Base-by-base conservation (phyloP, 176 grass and related monocot species). In the Tillandsia fasciculata region DNA sequence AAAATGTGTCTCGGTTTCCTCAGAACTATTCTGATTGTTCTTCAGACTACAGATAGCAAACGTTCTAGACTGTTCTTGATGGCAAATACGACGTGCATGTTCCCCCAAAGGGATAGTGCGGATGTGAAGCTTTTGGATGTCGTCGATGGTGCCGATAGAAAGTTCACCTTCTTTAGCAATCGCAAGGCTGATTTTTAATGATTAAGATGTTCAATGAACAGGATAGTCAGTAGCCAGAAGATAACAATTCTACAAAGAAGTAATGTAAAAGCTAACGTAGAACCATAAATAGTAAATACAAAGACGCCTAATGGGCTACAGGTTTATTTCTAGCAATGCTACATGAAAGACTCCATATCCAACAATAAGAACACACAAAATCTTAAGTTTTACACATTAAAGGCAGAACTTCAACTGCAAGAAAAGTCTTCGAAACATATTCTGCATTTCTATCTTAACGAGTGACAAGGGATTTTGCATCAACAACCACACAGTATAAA, bases 91-190 rank as follows among this genome's bases (percentile, higher is more conserved):
- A 0, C 86, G 86, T 51, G 89, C 78, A 73, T 97, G 93, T 87
- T 97, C 86, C 53, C 87, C 87, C 27, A 97, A 82, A 12, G 81
- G 89, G 61, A 92, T 92, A 5, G 86, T 97, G 69, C 84, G 84
- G 64, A 96, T 96, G 73, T 96, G 93, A 75, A 97, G 82, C 74
- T 92, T 97, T 70, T 97, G 89, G 51, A 97, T 97, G 24, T 92
- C 89, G 27, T 87, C 86, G 22, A 97, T 97, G 14, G 89, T 85
- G 67, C 93, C 93, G 69, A 92, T 97, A 56, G 86, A 97, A 67
- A 92, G 80, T 48, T 97, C 93, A 49, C 89, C 86, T 85, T 97
- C 84, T 85, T 97, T 97, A 71, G 88, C 89, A 74, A 97, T 97
- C 33, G 88, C 93, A 82, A 97, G 84, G 63, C 89, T 97, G 85